Evolutionary conservation across 192 early-diverging fungal genomes (phyloP).

Genomic region (Backusella macrospora): DNA sequence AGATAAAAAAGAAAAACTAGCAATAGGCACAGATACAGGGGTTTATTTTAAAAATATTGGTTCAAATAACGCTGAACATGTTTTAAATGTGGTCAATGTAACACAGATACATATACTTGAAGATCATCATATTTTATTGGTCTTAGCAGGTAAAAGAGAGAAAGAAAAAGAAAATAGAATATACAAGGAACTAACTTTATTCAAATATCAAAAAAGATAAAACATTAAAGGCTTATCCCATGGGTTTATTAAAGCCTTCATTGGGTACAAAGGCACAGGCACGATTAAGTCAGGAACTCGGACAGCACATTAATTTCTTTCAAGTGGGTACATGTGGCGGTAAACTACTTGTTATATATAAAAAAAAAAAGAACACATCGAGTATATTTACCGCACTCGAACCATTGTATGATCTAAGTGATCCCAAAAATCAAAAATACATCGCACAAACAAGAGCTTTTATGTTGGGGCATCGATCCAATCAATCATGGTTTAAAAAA

Average conservation of each 20-base stretch:
- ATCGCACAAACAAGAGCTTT: slow-evolving; percentile 9
- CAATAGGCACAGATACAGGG: slow-evolving; percentile 86
- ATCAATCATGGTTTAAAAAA: slow-evolving; percentile 28
- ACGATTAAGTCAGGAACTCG: slow-evolving; percentile 30
- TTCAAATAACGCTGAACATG: slow-evolving; percentile 52
- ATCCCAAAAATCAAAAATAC: slow-evolving; percentile 29
- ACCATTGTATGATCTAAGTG: slow-evolving; percentile 33
- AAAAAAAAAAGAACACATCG: slow-evolving; percentile 31
- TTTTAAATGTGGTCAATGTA: slow-evolving; percentile 73
- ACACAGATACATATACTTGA: slow-evolving; percentile 83
- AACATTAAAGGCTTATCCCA: slow-evolving; percentile 69
- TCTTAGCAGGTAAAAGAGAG: slow-evolving; percentile 72
- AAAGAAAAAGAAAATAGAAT: slow-evolving; percentile 42
- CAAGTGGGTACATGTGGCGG: slow-evolving; percentile 31
- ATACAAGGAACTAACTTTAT: slow-evolving; percentile 14
- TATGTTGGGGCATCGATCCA: not conserved
- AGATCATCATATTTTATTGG: slow-evolving; percentile 75
- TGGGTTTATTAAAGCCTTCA: slow-evolving; percentile 74
- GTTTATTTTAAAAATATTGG: slow-evolving; percentile 59
- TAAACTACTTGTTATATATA: slow-evolving; percentile 28
- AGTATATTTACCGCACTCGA: slow-evolving; percentile 31
- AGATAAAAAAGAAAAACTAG: slow-evolving; percentile 59
- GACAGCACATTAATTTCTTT: slow-evolving; percentile 32
- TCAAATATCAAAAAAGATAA: slow-evolving; percentile 56
- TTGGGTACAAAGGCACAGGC: slow-evolving; percentile 51